phyloP scores from a whole-genome alignment of 2,329 filamentous ascomycete genomes.

The Botrytis paeoniae region DNA sequence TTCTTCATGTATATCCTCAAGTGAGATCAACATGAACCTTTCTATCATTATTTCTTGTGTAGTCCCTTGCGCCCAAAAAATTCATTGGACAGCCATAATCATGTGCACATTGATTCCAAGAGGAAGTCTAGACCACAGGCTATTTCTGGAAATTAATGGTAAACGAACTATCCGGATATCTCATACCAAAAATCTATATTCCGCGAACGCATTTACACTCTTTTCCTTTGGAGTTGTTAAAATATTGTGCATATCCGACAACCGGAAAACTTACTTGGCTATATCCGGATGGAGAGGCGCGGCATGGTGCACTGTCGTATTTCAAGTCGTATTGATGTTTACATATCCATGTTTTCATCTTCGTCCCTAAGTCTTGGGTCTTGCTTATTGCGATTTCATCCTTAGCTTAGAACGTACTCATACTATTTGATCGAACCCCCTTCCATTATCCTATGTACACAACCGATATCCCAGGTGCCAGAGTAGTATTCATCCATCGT shows the following conservation, averaged over 20 bases:
- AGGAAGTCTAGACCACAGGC: not conserved
- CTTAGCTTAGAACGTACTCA: not conserved
- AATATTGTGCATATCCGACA: not conserved
- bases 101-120: not conserved
- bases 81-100: not conserved
- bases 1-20: not conserved
- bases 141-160: not conserved
- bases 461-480: not conserved
- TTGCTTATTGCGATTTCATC: not conserved
- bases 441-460: not conserved
- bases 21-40: not conserved
- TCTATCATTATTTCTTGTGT: not conserved
- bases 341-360: not conserved
- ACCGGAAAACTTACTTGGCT: not conserved
- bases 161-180: not conserved
- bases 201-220: not conserved
- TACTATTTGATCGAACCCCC: not conserved
- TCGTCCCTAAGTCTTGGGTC: not conserved
- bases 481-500: not conserved
- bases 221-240: not conserved
- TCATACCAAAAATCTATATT: not conserved
- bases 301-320: not conserved
- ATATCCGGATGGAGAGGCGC: not conserved
- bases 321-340: not conserved
- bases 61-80: too few species aligned